Evolutionary conservation across 805 yeast genomes (phyloP).

Genomic region (Lipomyces japonicus): DNA sequence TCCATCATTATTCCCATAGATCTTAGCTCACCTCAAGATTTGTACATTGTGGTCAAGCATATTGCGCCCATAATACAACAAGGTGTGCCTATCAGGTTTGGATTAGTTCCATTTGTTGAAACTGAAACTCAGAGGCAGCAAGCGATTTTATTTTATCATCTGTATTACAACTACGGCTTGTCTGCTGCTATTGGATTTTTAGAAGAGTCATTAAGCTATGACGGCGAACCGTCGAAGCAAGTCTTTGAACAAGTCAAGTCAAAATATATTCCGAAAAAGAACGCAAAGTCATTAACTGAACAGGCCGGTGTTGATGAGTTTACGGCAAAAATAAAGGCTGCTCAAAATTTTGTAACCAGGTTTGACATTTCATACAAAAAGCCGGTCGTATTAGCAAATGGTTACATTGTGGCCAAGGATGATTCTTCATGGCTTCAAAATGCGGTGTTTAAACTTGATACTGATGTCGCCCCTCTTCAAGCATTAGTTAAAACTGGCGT

Average conservation of each 20-base stretch:
- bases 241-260: conserved; percentile 18
- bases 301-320: neutral
- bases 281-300: conserved; percentile 1
- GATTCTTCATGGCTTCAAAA: conserved; percentile 38
- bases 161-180: conserved; percentile 26
- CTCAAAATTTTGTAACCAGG: conserved; percentile 35
- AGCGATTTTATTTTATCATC: conserved; percentile 24
- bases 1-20: conserved; percentile 67
- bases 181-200: conserved; percentile 17
- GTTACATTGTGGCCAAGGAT: conserved; percentile 55
- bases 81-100: conserved; percentile 74
- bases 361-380: conserved; percentile 43
- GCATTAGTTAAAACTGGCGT: conserved; percentile 32
- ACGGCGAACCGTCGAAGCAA: conserved; percentile 19
- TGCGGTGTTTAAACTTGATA: conserved; percentile 36
- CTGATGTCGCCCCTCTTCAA: conserved; percentile 47
- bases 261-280: conserved; percentile 3
- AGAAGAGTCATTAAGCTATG: conserved; percentile 1
- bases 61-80: conserved; percentile 38
- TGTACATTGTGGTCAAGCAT: conserved; percentile 46
- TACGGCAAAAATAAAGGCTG: conserved; percentile 7
- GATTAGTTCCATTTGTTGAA: conserved; percentile 61
- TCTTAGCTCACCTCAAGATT: conserved; percentile 51
- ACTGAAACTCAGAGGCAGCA: conserved; percentile 18
- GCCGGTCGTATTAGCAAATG: conserved; percentile 66